These are phyloP conservation scores for Botrytis aclada DNA, from an alignment of 2,329 filamentous ascomycete species.

Conservation along the genomic window DNA sequence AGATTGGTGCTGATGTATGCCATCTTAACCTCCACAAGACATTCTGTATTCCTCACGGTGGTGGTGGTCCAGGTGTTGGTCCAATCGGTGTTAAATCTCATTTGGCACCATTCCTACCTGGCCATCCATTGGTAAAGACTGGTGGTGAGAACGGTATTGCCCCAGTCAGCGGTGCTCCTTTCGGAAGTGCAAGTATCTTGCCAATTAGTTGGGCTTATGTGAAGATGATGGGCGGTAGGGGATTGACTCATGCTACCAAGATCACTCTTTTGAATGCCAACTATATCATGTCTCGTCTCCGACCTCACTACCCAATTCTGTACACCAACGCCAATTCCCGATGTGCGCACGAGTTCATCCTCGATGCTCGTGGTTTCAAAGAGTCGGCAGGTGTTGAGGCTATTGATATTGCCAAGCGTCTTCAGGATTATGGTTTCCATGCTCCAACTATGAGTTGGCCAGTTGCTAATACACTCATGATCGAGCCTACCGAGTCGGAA, in stretches of 20 bases:
- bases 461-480: slow-evolving; percentile 93
- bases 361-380: slow-evolving; percentile 83
- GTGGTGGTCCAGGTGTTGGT: slow-evolving; percentile 88
- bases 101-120: slow-evolving; percentile 71
- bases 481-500: slow-evolving; percentile 94
- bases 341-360: slow-evolving; percentile 96
- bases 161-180: slow-evolving; percentile 77
- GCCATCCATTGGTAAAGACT: slow-evolving; percentile 58
- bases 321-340: slow-evolving; percentile 87
- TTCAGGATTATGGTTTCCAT: slow-evolving; percentile 97
- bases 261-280: slow-evolving; percentile 94
- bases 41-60: slow-evolving; percentile 96
- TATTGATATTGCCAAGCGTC: slow-evolving; percentile 92
- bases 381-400: slow-evolving; percentile 81
- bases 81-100: slow-evolving; percentile 89
- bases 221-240: slow-evolving; percentile 82
- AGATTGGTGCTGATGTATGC: slow-evolving; percentile 94
- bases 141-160: slow-evolving; percentile 58
- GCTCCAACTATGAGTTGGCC: slow-evolving; percentile 97
- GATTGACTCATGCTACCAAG: slow-evolving; percentile 85
- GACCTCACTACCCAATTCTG: slow-evolving; percentile 83
- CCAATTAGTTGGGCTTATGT: slow-evolving; percentile 96
- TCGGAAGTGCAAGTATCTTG: slow-evolving; percentile 86
- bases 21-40: slow-evolving; percentile 98
- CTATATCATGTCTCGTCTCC: slow-evolving; percentile 87